phyloP scores from a whole-genome alignment of 1,284 basidiomycete species.

The Leccinum fallax region DNA sequence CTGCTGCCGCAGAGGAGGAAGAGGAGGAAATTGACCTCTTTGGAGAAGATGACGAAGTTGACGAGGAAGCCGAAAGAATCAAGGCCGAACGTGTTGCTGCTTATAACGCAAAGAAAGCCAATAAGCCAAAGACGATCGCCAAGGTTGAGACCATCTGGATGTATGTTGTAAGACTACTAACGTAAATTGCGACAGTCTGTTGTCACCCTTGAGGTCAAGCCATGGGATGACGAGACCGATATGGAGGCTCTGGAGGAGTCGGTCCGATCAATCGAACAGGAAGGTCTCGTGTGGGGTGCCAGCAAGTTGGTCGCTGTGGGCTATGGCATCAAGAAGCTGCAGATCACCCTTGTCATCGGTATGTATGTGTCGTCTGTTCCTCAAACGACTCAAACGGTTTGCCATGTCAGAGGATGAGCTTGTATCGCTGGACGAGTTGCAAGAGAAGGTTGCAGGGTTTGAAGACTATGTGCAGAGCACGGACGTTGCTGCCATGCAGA shows the following conservation, averaged over 20 bases:
- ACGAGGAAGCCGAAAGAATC: slow-evolving; percentile 91
- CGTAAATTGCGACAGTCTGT: slow-evolving; percentile 64
- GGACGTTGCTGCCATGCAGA: slow-evolving; percentile 91
- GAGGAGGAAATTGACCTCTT: slow-evolving; percentile 95
- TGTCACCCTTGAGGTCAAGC: slow-evolving; percentile 97
- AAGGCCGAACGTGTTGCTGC: slow-evolving; percentile 95
- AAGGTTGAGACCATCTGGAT: slow-evolving; percentile 61
- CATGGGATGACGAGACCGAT: slow-evolving; percentile 99
- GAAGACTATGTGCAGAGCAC: slow-evolving; percentile 97
- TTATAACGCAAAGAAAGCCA: slow-evolving; percentile 93
- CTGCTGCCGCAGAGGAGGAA: slow-evolving; percentile 69
- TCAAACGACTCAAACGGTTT: slow-evolving; percentile 10
- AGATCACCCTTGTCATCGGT: slow-evolving; percentile 96
- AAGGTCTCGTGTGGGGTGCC: slow-evolving; percentile 94
- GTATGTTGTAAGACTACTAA: slow-evolving; percentile 7
- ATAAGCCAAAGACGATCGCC: slow-evolving; percentile 86
- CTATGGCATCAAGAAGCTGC: slow-evolving; percentile 90
- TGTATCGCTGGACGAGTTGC: slow-evolving; percentile 92
- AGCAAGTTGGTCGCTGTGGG: slow-evolving; percentile 93
- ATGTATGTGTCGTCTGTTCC: slow-evolving; percentile 34
- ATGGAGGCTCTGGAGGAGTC: slow-evolving; percentile 84
- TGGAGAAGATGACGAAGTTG: slow-evolving; percentile 89
- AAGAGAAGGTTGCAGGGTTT: slow-evolving; percentile 85
- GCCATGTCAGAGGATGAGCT: slow-evolving; percentile 83
- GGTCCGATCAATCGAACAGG: slow-evolving; percentile 87